Evolutionary conservation across 768 basidiomycete species (phyloP), one percentile per base, ranked within the genome.

Genomic region (Brasilioporus rufonigricans): DNA sequence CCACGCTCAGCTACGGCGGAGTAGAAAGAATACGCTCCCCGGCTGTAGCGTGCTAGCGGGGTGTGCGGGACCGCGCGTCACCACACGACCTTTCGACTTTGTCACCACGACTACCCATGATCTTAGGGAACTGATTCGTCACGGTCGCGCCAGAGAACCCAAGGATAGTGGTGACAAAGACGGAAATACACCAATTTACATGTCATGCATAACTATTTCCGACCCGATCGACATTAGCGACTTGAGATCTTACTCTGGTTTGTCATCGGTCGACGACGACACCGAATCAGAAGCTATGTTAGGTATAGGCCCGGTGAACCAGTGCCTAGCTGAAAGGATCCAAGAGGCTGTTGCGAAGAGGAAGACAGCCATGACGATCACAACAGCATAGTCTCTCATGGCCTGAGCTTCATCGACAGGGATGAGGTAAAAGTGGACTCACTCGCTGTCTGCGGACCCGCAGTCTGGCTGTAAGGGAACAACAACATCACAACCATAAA

Each of bases 301-400:
- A 14, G 65, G 57, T 26, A 74, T 53, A 12, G 76, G 69, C 3
- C 71, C 71, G 2, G 58, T 63, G 47, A 73, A 75, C 74, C 71
- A 76, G 47, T 67, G 53, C 11, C 58, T 61, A 1, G 73, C 72
- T 3, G 70, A 72, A 36, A 73, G 41, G 27, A 71, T 50, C 74
- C 76, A 76, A 18, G 62, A 65, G 0, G 49, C 55, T 16, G 67
- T 61, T 16, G 71, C 62, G 39, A 71, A 67, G 18, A 73, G 12
- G 45, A 73, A 67, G 14, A 73, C 64, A 16, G 57, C 60, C 45
- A 68, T 52, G 14, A 73, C 50, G n/a, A 73, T 68, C n/a, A 71
- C 66, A 7, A 72, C 13, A 0, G 57, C 52, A 10, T 66, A 62
- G 44, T 68, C 60, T 69, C 16, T 33, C 29, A 21, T n/a, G 18